These are phyloP conservation scores for Moricandia arvensis DNA, from an alignment of 345 rosid genomes.

Conservation along the genomic window DNA sequence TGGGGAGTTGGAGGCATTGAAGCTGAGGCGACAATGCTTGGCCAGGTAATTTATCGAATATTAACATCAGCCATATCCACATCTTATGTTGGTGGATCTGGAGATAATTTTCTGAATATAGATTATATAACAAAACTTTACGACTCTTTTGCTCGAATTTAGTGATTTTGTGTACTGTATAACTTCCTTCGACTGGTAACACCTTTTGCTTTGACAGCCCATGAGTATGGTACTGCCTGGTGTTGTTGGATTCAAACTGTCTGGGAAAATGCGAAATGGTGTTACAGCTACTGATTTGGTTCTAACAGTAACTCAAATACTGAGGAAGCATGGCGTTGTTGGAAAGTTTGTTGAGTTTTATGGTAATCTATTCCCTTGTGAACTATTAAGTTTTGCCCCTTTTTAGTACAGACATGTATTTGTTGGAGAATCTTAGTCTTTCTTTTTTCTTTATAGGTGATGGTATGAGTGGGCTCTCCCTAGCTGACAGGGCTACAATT, in stretches of 20 bases:
- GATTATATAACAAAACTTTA: background rate
- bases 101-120: background rate
- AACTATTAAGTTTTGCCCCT: background rate
- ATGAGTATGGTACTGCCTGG: slow-evolving; percentile 99
- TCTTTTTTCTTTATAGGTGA: slow-evolving; percentile 55
- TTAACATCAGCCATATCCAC: background rate
- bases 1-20: slow-evolving; percentile 99
- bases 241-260: slow-evolving; percentile 86
- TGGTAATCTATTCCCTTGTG: slow-evolving; percentile 48
- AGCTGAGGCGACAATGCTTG: slow-evolving; percentile 98
- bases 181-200: background rate
- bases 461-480: slow-evolving; percentile 87
- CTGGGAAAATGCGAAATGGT: slow-evolving; percentile 75
- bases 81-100: background rate
- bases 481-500: slow-evolving; percentile 95
- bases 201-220: slow-evolving; percentile 54
- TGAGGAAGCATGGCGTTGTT: slow-evolving; percentile 95
- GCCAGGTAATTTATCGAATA: slow-evolving; percentile 55
- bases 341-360: slow-evolving; percentile 97
- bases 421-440: background rate
- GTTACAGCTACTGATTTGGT: slow-evolving; percentile 98
- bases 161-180: background rate
- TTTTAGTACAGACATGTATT: background rate
- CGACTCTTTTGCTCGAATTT: background rate
- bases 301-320: slow-evolving; percentile 87